Percentiles rank a stretch among this genome's conserved stretches.
Conservation (phyloP, 169 alveolate species). For the Plasmodium reichenowi region DNA sequence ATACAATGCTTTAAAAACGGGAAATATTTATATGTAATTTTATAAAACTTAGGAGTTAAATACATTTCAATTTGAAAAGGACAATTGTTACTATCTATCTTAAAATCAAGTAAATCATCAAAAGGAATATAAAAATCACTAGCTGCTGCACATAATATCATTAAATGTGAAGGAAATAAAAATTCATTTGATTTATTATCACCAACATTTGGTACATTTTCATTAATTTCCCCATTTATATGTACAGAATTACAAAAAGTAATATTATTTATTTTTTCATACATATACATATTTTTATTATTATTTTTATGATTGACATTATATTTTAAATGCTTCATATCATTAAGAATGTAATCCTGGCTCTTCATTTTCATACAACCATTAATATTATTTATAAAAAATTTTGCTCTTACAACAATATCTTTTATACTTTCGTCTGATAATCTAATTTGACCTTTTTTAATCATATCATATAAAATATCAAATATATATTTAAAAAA, state of each 20-base stretch:
- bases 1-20: constrained; percentile 25
- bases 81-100: constrained; percentile 36
- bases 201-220: neutral
- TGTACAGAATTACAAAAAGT: neutral
- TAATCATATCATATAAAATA: neutral
- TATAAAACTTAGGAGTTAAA: constrained; percentile 45
- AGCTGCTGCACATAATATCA: constrained; percentile 90
- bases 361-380: neutral
- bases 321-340: neutral
- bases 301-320: neutral
- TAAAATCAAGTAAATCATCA: constrained; percentile 26
- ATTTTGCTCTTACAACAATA: neutral
- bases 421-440: neutral
- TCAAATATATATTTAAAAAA: neutral
- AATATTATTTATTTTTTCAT: neutral
- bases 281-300: neutral
- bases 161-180: constrained; percentile 55
- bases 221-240: neutral
- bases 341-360: neutral
- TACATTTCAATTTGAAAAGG: constrained; percentile 13
- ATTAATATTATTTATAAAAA: neutral
- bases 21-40: constrained; percentile 17
- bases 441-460: neutral
- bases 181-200: neutral
- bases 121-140: constrained; percentile 90